Conservation (phyloP, 257 asterid genomes). For the Nicotiana sylvestris region DNA sequence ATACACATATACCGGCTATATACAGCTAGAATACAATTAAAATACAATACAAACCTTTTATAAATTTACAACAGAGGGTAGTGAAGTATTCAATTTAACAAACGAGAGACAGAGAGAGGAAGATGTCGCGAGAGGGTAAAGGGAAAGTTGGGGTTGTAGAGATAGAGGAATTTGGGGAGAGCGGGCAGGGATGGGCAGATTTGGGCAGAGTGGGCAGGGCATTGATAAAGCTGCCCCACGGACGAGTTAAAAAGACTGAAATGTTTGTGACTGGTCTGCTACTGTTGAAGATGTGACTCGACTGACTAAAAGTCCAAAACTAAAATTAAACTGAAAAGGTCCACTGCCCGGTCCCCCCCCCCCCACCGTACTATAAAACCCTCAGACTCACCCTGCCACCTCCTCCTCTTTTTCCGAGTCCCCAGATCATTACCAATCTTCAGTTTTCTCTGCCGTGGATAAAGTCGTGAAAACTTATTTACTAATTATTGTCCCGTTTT, state of each 20-base stretch:
- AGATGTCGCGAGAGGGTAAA: not conserved
- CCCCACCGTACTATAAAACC: too few relatives aligned
- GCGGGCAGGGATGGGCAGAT: not conserved
- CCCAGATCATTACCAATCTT: too few relatives aligned
- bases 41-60: not conserved
- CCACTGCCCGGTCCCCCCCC: too few relatives aligned
- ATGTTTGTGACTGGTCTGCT: slow-evolving; percentile 9
- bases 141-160: slow-evolving; percentile 8
- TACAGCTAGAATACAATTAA: not conserved
- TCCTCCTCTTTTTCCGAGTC: too few relatives aligned
- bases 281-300: not conserved
- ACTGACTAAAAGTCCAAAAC: too few relatives aligned
- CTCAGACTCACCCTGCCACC: too few relatives aligned
- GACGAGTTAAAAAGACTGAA: slow-evolving; percentile 8
- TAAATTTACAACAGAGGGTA: not conserved
- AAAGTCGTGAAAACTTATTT: too few relatives aligned
- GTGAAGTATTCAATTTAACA: not conserved
- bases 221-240: not conserved
- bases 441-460: too few relatives aligned
- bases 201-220: not conserved
- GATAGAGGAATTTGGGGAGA: not conserved
- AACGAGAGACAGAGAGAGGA: not conserved
- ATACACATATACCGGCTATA: not conserved
- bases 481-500: too few relatives aligned
- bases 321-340: too few relatives aligned